These are phyloP conservation scores for Apiospora marii DNA, from an alignment of 2,329 filamentous ascomycete species.

Conservation along the genomic window DNA sequence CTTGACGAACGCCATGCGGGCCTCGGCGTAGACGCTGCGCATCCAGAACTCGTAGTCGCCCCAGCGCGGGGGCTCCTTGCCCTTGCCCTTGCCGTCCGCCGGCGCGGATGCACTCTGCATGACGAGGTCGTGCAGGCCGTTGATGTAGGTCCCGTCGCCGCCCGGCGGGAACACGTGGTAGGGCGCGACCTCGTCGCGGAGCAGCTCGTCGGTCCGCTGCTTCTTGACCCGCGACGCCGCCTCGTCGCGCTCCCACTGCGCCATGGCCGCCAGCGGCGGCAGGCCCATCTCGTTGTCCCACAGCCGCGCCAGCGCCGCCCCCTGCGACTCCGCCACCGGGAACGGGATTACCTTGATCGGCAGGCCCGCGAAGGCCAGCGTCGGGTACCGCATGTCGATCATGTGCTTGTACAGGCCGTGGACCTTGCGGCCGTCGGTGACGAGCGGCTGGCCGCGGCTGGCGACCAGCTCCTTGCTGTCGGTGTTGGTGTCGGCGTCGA, in stretches of 20 bases:
- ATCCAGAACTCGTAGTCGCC: slow-evolving; percentile 75
- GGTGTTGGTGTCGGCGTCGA: background rate
- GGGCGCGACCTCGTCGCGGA: slow-evolving; percentile 33
- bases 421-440: slow-evolving; percentile 74
- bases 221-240: slow-evolving; percentile 60
- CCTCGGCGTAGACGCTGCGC: slow-evolving; percentile 70
- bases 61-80: slow-evolving; percentile 78
- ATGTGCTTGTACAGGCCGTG: slow-evolving; percentile 81
- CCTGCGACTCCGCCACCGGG: slow-evolving; percentile 79
- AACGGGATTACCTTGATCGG: slow-evolving; percentile 91
- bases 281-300: slow-evolving; percentile 76
- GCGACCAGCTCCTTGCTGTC: background rate
- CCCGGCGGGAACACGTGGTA: slow-evolving; percentile 61
- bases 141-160: slow-evolving; percentile 74
- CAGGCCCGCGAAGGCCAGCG: slow-evolving; percentile 78
- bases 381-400: slow-evolving; percentile 78
- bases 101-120: slow-evolving; percentile 46
- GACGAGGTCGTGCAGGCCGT: slow-evolving; percentile 71
- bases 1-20: slow-evolving; percentile 75
- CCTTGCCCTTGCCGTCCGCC: no score
- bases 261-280: slow-evolving; percentile 71
- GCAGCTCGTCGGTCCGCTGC: background rate
- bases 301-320: slow-evolving; percentile 76
- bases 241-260: slow-evolving; percentile 70
- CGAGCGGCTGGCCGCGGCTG: slow-evolving; percentile 31